These are phyloP conservation scores for Suillus sp. DNA, from an alignment of 768 basidiomycete genomes.

Conservation along the genomic window DNA sequence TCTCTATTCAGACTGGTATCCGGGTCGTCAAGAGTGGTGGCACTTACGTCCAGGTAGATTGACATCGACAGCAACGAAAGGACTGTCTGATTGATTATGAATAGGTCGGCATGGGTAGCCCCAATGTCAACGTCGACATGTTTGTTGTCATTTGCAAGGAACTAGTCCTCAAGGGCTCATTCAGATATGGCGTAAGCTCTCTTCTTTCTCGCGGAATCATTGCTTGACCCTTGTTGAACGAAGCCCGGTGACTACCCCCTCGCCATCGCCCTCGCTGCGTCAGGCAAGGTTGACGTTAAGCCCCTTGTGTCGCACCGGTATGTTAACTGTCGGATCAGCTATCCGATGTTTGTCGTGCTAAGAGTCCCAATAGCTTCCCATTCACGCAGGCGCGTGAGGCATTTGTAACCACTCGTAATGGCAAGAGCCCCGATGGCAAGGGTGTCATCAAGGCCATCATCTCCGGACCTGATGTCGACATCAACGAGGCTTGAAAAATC, in stretches of 20 bases:
- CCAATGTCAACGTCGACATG: constrained; percentile 76
- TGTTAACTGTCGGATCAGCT: constrained; percentile 18
- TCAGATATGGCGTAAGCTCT: constrained; percentile 75
- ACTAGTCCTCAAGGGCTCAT: constrained; percentile 83
- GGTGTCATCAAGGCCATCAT: constrained; percentile 89
- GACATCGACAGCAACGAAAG: constrained; percentile 2
- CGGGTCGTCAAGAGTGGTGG: constrained; percentile 77
- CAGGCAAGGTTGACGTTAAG: constrained; percentile 83
- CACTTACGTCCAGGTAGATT: constrained; percentile 63
- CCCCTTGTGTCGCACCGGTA: constrained; percentile 89
- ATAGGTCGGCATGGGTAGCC: constrained; percentile 85
- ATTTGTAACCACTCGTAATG: constrained; percentile 77
- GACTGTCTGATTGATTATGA: constrained; percentile 9
- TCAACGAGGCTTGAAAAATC: constrained; percentile 39
- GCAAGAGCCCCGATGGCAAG: constrained; percentile 86
- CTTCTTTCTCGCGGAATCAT: not conserved
- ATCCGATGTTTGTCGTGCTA: constrained; percentile 1
- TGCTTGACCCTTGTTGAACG: constrained; percentile 8
- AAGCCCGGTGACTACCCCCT: constrained; percentile 85
- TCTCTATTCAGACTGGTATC: constrained; percentile 86
- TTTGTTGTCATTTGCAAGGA: constrained; percentile 74
- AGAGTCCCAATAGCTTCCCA: constrained; percentile 49
- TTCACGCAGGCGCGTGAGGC: constrained; percentile 80
- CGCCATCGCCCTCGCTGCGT: constrained; percentile 80
- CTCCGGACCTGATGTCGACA: constrained; percentile 68